Evolutionary conservation across 2,329 filamentous ascomycete species (phyloP), one percentile per base, ranked within the genome.

Genomic region (Orbilia blumenaviensis): DNA sequence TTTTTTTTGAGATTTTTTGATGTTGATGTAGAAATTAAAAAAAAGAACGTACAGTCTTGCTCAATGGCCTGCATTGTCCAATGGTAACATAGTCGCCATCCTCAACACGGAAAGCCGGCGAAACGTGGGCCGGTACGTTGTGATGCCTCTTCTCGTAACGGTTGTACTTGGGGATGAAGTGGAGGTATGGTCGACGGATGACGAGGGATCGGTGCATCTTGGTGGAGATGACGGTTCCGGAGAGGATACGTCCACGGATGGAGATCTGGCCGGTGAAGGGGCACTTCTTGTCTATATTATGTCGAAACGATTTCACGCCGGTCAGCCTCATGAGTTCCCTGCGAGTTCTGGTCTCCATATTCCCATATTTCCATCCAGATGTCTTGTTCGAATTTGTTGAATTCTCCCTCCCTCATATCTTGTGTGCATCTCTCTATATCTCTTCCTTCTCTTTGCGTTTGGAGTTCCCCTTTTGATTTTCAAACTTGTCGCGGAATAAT

Each of bases 91-190:
- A 91, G 87, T 99, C 95, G 90, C 95, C 96, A 85, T 98, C 94
- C 89, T 96, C 92, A 83, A 98, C 94, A 97, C 95, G 95, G 93
- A 99, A 99, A 86, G 94, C 94, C 83, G 95, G 95, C 80, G 94
- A 97, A 83, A 98, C 94, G 90, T 99, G 95, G 81, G 94, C 95
- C 84, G 95, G 93, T 81, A 99, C 89, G 91, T 99, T 99, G 92
- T 97, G 97, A 92, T 99, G 95, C 86, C 95, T 90, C 91, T 97
- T 98, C 93, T 99, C 96, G 87, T 99, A 99, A 91, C 95, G 92
- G 85, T 92, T 89, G 91, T 99, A 99, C 89, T 99, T 99, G 86
- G 94, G 94, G 85, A 99, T 92, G 88, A 92, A 99, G 89, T 99
- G 95, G 79, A 99, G 93, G 90, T 99, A 99, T 90, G 99, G 95